Evolutionary conservation across 257 asterid genomes (phyloP).

Genomic region (Schizonepeta tenuifolia): DNA sequence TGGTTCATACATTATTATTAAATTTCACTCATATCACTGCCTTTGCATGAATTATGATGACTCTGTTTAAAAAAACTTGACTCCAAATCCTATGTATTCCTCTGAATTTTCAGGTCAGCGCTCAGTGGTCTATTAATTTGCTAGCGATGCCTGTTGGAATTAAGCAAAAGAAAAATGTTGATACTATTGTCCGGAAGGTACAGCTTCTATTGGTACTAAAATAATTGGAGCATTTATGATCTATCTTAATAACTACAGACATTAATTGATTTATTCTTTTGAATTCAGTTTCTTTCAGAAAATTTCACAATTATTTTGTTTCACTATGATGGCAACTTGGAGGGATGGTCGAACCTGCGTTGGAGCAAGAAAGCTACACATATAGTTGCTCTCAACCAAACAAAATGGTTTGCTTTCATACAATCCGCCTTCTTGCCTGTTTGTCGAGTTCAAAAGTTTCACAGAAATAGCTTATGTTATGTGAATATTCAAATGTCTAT

Average conservation of each 20-base stretch:
- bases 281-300: slow-evolving; percentile 88
- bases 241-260: slow-evolving; percentile 12
- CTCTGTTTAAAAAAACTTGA: background rate
- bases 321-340: slow-evolving; percentile 89
- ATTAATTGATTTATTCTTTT: slow-evolving; percentile 32
- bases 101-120: slow-evolving; percentile 50
- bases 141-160: slow-evolving; percentile 92
- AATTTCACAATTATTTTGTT: slow-evolving; percentile 78
- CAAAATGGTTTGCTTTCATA: slow-evolving; percentile 67
- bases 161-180: slow-evolving; percentile 75
- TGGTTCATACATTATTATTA: slow-evolving; percentile 17
- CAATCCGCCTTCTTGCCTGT: slow-evolving; percentile 12
- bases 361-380: slow-evolving; percentile 86
- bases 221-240: slow-evolving; percentile 2
- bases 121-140: slow-evolving; percentile 48
- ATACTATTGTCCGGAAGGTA: slow-evolving; percentile 73
- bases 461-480: background rate
- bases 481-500: slow-evolving; percentile 6
- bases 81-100: slow-evolving; percentile 10
- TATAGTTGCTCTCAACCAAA: slow-evolving; percentile 82
- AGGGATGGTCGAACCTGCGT: slow-evolving; percentile 81
- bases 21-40: background rate
- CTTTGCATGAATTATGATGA: slow-evolving; percentile 16
- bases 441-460: slow-evolving; percentile 9
- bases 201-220: slow-evolving; percentile 22